Conservation (phyloP, 345 rosid genomes). For the Eucalyptus sideroxylon region DNA sequence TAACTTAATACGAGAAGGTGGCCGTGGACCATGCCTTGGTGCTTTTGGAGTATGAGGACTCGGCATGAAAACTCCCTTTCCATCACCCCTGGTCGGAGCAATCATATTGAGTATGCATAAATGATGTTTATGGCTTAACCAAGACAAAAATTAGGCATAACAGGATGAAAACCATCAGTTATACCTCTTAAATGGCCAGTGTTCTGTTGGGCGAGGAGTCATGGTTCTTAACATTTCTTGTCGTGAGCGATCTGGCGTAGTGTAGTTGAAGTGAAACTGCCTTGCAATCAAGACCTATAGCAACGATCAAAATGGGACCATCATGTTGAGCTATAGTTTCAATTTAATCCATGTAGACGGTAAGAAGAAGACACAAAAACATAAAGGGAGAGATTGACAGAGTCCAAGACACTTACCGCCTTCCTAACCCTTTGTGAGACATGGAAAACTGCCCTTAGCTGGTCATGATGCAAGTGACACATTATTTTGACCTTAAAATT, state of each 20-base stretch:
- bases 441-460: conserved; percentile 81
- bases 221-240: conserved; percentile 66
- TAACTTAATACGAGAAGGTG: conserved; percentile 60
- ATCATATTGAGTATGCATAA: background rate
- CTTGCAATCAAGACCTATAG: conserved; percentile 64
- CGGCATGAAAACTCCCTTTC: conserved; percentile 17
- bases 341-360: background rate
- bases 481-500: conserved; percentile 66
- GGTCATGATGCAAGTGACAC: conserved; percentile 93
- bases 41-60: conserved; percentile 89
- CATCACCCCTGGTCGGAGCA: conserved; percentile 53
- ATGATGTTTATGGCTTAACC: background rate
- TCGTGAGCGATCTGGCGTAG: conserved; percentile 86
- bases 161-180: background rate
- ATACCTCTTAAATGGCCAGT: conserved; percentile 77
- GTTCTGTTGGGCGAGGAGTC: conserved; percentile 74
- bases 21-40: conserved; percentile 88
- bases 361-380: background rate
- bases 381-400: background rate
- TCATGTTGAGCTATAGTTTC: background rate
- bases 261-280: conserved; percentile 79
- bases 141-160: background rate
- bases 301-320: background rate
- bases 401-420: conserved; percentile 48
- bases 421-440: conserved; percentile 68